phyloP scores from a whole-genome alignment of 768 basidiomycete species.

The Termitomyces sp. region DNA sequence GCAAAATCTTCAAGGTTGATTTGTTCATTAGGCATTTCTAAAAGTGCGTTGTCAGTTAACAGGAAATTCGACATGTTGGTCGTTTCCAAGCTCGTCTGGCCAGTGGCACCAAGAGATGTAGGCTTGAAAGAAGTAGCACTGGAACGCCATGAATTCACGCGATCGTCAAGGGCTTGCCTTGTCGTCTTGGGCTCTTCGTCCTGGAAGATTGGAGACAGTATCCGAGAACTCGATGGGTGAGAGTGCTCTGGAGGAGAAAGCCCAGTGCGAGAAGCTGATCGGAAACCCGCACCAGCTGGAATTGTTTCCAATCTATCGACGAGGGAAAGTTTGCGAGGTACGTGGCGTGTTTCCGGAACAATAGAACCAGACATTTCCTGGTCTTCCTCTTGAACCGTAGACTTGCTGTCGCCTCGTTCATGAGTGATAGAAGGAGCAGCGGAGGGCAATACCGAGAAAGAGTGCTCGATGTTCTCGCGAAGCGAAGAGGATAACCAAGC shows the following conservation, averaged over 20 bases:
- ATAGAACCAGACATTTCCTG: constrained; percentile 38
- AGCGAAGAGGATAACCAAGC: constrained; percentile 59
- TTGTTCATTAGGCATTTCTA: constrained; percentile 30
- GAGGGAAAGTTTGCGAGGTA: constrained; percentile 66
- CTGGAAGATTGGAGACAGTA: constrained; percentile 61
- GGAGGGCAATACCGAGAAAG: constrained; percentile 33
- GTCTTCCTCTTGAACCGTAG: constrained; percentile 36
- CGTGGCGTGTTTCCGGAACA: constrained; percentile 39
- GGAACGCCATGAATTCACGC: constrained; percentile 67
- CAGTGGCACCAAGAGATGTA: constrained; percentile 42
- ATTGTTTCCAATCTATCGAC: constrained; percentile 57
- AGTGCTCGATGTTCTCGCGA: constrained; percentile 38
- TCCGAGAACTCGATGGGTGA: constrained; percentile 22
- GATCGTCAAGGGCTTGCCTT: constrained; percentile 48
- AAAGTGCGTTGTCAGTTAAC: constrained; percentile 27
- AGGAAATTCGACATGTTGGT: constrained; percentile 47
- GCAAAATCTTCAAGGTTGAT: constrained; percentile 62
- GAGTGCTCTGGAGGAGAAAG: constrained; percentile 24
- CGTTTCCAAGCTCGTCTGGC: constrained; percentile 49
- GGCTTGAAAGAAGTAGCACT: constrained; percentile 47
- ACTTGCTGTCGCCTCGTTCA: constrained; percentile 52
- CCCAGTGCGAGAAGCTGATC: constrained; percentile 20
- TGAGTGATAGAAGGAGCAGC: constrained; percentile 41
- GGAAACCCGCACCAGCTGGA: constrained; percentile 34
- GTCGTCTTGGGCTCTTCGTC: constrained; percentile 53